Percentiles rank a stretch among this genome's conserved stretches.
These are phyloP conservation scores for Aspergillus cavernicola DNA, from an alignment of 495 filamentous ascomycete species.

Conservation along the genomic window DNA sequence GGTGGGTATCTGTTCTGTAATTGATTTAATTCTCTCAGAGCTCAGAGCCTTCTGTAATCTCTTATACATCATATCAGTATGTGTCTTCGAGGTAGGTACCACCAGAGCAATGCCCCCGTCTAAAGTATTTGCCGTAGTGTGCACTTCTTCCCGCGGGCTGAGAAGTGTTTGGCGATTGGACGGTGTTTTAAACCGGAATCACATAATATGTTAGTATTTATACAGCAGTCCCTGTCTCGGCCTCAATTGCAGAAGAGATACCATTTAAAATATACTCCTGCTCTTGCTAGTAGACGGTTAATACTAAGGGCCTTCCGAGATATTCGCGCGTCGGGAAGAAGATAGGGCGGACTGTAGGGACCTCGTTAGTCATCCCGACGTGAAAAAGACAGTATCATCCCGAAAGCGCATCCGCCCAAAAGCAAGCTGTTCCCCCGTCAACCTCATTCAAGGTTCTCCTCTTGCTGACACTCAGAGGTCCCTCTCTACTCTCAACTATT, in stretches of 20 bases:
- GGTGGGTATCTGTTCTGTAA: neutral
- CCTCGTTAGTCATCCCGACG: conserved; percentile 14
- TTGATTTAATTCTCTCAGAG: neutral
- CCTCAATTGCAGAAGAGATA: too few relatives aligned
- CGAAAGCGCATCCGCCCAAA: conserved; percentile 30
- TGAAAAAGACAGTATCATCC: conserved; percentile 25
- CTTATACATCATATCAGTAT: too few relatives aligned
- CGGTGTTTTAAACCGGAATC: neutral
- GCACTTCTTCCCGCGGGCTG: neutral
- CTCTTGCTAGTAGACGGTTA: neutral
- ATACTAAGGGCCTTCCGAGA: neutral
- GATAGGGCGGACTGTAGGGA: conserved; percentile 5
- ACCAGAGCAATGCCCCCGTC: neutral
- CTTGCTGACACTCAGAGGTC: conserved; percentile 11
- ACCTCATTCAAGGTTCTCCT: conserved; percentile 14
- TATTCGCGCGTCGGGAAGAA: conserved; percentile 21
- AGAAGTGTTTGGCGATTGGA: neutral
- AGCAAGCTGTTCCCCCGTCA: conserved; percentile 41
- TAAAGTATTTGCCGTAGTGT: conserved; percentile 9
- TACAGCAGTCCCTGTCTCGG: too few relatives aligned
- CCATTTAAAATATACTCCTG: too few relatives aligned
- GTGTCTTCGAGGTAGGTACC: neutral
- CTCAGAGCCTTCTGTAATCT: neutral
- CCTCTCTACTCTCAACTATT: conserved; percentile 4
- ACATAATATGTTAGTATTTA: neutral